Evolutionary conservation across 1,284 basidiomycete genomes (phyloP).

Genomic region (Apiotrichum laibachii): DNA sequence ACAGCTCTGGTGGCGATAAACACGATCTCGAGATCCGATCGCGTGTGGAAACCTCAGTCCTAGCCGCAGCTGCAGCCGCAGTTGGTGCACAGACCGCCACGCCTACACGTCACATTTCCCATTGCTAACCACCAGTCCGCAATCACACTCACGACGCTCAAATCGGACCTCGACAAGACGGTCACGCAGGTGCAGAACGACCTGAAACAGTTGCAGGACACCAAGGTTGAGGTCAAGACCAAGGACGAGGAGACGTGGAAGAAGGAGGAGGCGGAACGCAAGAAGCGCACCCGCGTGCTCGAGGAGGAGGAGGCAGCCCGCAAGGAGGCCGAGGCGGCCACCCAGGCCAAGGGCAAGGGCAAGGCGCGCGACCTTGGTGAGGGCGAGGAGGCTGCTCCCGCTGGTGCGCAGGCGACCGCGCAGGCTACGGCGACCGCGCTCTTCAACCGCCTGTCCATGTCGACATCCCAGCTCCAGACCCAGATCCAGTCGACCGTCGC

Average conservation of each 20-base stretch:
- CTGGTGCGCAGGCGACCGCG: constrained; percentile 23
- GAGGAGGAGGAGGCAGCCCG: constrained; percentile 26
- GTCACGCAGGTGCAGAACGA: constrained; percentile 80
- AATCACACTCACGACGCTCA: constrained; percentile 65
- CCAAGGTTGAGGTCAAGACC: constrained; percentile 44
- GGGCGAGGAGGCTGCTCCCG: constrained; percentile 1
- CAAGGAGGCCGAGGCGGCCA: constrained; percentile 16
- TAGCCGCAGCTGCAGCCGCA: too few relatives aligned
- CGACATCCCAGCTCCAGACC: constrained; percentile 40
- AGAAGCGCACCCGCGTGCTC: constrained; percentile 13
- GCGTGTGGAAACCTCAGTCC: neutral
- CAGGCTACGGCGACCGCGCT: constrained; percentile 29
- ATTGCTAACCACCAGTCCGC: constrained; percentile 60
- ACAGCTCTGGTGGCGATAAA: neutral
- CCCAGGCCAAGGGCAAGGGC: constrained; percentile 34
- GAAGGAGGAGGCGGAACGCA: constrained; percentile 30
- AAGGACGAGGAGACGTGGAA: constrained; percentile 38
- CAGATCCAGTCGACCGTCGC: constrained; percentile 57
- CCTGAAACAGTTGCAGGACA: constrained; percentile 54
- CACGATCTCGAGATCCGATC: neutral
- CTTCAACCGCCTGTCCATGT: constrained; percentile 33
- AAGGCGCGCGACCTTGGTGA: constrained; percentile 27
- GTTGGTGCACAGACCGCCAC: neutral
- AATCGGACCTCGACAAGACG: constrained; percentile 72
- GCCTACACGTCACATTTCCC: neutral